Conservation (phyloP, 257 asterid species). For the Agastache rugosa region DNA sequence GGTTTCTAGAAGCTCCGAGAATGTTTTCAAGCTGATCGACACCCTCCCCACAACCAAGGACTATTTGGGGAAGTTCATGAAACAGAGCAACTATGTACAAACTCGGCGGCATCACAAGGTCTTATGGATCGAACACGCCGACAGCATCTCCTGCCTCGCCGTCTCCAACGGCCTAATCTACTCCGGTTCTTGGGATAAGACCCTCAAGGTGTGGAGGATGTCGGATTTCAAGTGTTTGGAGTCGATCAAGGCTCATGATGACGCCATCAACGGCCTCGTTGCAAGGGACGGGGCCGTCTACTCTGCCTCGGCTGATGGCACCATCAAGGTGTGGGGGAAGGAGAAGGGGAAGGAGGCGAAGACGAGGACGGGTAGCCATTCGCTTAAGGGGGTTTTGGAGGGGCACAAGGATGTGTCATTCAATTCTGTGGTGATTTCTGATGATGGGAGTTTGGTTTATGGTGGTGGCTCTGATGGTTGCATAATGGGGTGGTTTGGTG, state of each 20-base stretch:
- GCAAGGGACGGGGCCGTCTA: conserved; percentile 57
- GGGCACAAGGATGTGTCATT: conserved; percentile 86
- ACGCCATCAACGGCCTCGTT: conserved; percentile 68
- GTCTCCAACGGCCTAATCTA: conserved; percentile 59
- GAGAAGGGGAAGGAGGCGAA: no score
- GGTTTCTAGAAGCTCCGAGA: conserved; percentile 77
- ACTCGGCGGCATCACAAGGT: conserved; percentile 74
- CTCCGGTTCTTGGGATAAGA: conserved; percentile 97
- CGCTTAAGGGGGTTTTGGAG: conserved; percentile 58
- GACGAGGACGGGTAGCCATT: conserved; percentile 43
- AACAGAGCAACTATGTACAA: conserved; percentile 81
- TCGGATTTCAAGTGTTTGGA: conserved; percentile 87
- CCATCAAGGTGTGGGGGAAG: conserved; percentile 73
- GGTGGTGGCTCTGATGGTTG: conserved; percentile 90
- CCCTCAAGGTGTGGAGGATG: conserved; percentile 76
- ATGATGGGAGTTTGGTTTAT: conserved; percentile 58
- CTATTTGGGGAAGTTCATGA: conserved; percentile 81
- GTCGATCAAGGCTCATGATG: conserved; percentile 85
- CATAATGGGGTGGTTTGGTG: conserved; percentile 64
- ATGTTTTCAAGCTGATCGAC: conserved; percentile 66
- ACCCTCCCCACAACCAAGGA: conserved; percentile 86
- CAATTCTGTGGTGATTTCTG: conserved; percentile 64
- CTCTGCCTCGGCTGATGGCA: conserved; percentile 90
- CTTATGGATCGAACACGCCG: conserved; percentile 90
- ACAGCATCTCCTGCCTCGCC: conserved; percentile 82